Conservation (phyloP, 2,329 filamentous ascomycete genomes). For the Ophiostoma perfectum region DNA sequence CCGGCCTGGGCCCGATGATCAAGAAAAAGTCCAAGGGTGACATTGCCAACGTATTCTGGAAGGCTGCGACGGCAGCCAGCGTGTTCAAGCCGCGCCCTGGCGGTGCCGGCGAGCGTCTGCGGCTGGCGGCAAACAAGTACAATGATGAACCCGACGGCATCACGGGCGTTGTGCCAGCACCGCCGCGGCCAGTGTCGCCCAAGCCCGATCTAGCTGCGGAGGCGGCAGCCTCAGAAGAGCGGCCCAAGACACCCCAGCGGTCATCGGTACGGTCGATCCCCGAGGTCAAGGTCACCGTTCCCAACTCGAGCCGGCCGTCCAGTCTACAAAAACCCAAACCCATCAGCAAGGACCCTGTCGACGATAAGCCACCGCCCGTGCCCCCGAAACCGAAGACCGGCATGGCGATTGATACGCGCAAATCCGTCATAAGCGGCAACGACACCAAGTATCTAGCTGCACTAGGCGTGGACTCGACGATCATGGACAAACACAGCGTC, state of each 20-base stretch:
- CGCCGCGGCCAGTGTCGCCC: slow-evolving; percentile 45
- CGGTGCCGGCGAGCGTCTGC: slow-evolving; percentile 74
- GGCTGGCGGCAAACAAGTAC: slow-evolving; percentile 54
- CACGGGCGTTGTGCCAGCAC: slow-evolving; percentile 78
- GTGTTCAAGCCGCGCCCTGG: slow-evolving; percentile 83
- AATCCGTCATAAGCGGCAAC: slow-evolving; percentile 63
- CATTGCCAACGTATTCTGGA: slow-evolving; percentile 70
- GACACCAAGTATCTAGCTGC: slow-evolving; percentile 72
- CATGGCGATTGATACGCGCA: slow-evolving; percentile 38
- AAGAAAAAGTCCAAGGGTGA: slow-evolving; percentile 68
- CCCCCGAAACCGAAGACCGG: slow-evolving; percentile 25
- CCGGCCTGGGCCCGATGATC: slow-evolving; percentile 85
- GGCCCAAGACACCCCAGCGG: slow-evolving; percentile 33
- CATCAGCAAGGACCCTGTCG: slow-evolving; percentile 26
- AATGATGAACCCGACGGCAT: slow-evolving; percentile 81
- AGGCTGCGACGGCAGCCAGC: slow-evolving; percentile 66
- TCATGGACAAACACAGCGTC: slow-evolving; percentile 70
- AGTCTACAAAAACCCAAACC: slow-evolving; percentile 35
- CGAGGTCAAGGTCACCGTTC: slow-evolving; percentile 54
- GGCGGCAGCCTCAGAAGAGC: slow-evolving; percentile 28
- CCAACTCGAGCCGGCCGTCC: slow-evolving; percentile 38
- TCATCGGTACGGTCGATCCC: slow-evolving; percentile 48
- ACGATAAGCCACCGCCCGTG: slow-evolving; percentile 32
- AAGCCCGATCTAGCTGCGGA: slow-evolving; percentile 31
- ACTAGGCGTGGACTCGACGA: slow-evolving; percentile 67